Evolutionary conservation across 129 eudicot genomes (phyloP).

Genomic region (Centaurea solstitialis): DNA sequence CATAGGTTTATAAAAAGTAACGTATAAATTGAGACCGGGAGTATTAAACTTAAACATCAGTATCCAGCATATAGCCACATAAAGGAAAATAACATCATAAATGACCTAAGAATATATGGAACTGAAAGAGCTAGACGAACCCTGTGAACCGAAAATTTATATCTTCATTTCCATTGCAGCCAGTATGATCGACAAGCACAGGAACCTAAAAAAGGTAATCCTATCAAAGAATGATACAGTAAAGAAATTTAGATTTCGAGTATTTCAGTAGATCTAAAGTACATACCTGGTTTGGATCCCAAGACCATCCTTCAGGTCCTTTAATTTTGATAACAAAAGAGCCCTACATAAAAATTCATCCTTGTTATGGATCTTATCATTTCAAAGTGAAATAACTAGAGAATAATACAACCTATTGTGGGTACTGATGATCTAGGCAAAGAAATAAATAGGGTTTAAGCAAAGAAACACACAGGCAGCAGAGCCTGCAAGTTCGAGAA

Average conservation of each 20-base stretch:
- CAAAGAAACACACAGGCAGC: conserved; percentile 6
- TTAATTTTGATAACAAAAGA: conserved; percentile 84
- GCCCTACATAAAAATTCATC: conserved; percentile 59
- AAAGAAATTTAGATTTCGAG: conserved; percentile 4
- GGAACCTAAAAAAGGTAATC: conserved; percentile 63
- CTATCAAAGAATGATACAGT: conserved; percentile 3
- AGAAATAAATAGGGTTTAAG: not conserved
- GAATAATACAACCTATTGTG: not conserved
- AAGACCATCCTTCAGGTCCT: conserved; percentile 99
- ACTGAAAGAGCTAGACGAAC: conserved; percentile 46
- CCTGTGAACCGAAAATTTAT: conserved; percentile 95
- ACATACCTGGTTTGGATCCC: conserved; percentile 84
- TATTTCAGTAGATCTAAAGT: conserved; percentile 2
- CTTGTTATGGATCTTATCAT: not conserved
- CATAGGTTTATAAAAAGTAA: not conserved
- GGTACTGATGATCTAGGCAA: not conserved
- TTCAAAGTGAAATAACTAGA: conserved; percentile 26
- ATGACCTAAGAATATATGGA: not conserved
- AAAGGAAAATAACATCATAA: not conserved
- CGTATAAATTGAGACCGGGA: not conserved
- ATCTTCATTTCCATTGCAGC: conserved; percentile 95
- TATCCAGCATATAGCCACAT: not conserved
- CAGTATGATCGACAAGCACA: conserved; percentile 76
- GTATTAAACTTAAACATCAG: not conserved
- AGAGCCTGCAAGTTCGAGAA: not conserved